A percentile compares a stretch with the other conserved stretches of the same genome.
These are phyloP conservation scores for Phragmites australis DNA, from an alignment of 176 grass and related monocot species.

Conservation along the genomic window DNA sequence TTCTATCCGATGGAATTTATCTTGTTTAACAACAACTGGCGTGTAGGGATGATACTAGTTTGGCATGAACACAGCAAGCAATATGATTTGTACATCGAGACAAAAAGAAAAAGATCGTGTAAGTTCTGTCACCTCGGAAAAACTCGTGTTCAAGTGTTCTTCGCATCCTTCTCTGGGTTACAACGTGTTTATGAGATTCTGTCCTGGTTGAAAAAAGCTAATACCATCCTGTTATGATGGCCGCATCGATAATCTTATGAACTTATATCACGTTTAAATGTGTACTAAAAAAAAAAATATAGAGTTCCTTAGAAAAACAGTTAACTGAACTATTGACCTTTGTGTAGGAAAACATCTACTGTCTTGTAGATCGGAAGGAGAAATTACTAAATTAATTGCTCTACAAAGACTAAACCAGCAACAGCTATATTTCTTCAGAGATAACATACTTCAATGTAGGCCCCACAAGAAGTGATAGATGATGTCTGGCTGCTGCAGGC, in stretches of 20 bases:
- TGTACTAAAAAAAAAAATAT: background rate
- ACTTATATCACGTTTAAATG: background rate
- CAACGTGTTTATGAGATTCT: background rate
- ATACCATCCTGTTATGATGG: background rate
- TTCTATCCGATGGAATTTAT: background rate
- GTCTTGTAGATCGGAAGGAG: background rate
- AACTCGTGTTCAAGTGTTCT: background rate
- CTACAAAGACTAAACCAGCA: background rate
- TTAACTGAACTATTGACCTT: background rate
- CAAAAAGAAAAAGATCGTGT: background rate
- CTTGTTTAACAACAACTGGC: background rate
- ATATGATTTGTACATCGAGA: background rate
- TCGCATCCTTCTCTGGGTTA: background rate
- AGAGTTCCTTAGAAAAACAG: background rate
- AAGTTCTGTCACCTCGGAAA: background rate
- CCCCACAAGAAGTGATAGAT: background rate
- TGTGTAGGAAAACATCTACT: background rate
- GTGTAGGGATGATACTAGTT: background rate
- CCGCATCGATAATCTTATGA: background rate
- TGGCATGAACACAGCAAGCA: no score
- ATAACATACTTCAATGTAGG: background rate
- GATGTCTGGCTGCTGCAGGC: background rate
- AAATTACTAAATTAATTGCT: constrained; percentile 8
- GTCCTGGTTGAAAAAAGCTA: background rate
- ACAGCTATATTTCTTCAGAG: background rate